A percentile compares a stretch with the other conserved stretches of the same genome.
Conservation (phyloP, 441 rosid genomes). For the Theobroma grandiflorum region DNA sequence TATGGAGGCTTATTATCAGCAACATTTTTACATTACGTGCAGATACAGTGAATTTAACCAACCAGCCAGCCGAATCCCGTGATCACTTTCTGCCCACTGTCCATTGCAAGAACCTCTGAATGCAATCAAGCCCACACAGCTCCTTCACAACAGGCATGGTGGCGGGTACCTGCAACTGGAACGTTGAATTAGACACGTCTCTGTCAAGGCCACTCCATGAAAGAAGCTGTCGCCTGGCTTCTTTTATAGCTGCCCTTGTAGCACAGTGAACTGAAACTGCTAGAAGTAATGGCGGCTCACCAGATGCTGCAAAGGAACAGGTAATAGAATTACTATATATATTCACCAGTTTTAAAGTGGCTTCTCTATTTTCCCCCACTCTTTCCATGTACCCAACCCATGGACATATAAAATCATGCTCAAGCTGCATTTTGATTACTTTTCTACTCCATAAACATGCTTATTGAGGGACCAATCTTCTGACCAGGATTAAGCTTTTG, state of each 20-base stretch:
- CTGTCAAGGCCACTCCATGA: slow-evolving; percentile 46
- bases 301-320: slow-evolving; percentile 65
- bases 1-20: no score
- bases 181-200: slow-evolving; percentile 31
- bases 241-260: slow-evolving; percentile 72
- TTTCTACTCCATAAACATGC: no score
- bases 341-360: neutral
- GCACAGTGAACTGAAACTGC: slow-evolving; percentile 90
- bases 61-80: neutral
- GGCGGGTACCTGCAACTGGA: slow-evolving; percentile 77
- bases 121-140: slow-evolving; percentile 74
- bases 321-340: neutral
- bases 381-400: no score
- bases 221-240: slow-evolving; percentile 65
- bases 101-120: slow-evolving; percentile 71
- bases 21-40: no score
- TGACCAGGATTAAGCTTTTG: no score
- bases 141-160: slow-evolving; percentile 86
- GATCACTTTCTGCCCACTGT: slow-evolving; percentile 36
- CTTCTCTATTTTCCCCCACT: no score
- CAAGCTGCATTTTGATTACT: no score
- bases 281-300: slow-evolving; percentile 88
- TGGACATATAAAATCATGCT: no score
- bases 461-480: no score
- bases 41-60: neutral